phyloP scores from a whole-genome alignment of 2,329 filamentous ascomycete genomes.

The Cladobotryum protrusum region DNA sequence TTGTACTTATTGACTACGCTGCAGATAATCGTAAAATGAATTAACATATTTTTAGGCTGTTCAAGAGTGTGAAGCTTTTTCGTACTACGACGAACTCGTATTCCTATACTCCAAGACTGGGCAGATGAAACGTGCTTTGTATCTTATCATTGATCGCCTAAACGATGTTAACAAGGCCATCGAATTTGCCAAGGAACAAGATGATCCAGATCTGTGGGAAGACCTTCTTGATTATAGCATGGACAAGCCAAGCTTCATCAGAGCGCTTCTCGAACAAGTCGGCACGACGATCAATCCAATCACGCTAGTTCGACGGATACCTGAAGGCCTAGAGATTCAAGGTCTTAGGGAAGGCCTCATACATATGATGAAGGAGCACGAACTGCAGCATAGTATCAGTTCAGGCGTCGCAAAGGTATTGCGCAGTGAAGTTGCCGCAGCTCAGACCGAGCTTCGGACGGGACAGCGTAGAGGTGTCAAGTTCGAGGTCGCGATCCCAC shows the following conservation, averaged over 20 bases:
- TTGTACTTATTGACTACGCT: conserved; percentile 15
- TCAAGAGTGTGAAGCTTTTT: conserved; percentile 70
- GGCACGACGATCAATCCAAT: conserved; percentile 92
- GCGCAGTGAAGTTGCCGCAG: conserved; percentile 76
- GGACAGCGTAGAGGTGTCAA: conserved; percentile 83
- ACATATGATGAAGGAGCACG: conserved; percentile 90
- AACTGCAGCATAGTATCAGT: conserved; percentile 89
- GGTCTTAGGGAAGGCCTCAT: conserved; percentile 82
- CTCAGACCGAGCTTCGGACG: conserved; percentile 71
- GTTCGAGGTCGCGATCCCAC: conserved; percentile 63
- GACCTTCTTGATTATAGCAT: conserved; percentile 92
- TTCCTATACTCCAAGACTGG: conserved; percentile 94
- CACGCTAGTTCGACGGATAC: conserved; percentile 80
- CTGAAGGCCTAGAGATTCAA: conserved; percentile 86
- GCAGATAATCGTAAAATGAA: background rate
- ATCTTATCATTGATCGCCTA: conserved; percentile 89
- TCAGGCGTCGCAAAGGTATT: conserved; percentile 83
- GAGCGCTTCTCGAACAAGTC: conserved; percentile 84
- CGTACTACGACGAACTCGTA: conserved; percentile 89
- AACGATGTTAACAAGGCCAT: conserved; percentile 90
- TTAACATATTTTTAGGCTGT: conserved; percentile 43
- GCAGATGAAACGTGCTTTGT: conserved; percentile 84
- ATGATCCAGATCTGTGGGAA: conserved; percentile 90
- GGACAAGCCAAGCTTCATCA: conserved; percentile 95
- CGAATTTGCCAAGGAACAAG: conserved; percentile 86